These are phyloP conservation scores for Lipomyces yamanashiensis DNA, from an alignment of 805 yeast species.

Conservation along the genomic window DNA sequence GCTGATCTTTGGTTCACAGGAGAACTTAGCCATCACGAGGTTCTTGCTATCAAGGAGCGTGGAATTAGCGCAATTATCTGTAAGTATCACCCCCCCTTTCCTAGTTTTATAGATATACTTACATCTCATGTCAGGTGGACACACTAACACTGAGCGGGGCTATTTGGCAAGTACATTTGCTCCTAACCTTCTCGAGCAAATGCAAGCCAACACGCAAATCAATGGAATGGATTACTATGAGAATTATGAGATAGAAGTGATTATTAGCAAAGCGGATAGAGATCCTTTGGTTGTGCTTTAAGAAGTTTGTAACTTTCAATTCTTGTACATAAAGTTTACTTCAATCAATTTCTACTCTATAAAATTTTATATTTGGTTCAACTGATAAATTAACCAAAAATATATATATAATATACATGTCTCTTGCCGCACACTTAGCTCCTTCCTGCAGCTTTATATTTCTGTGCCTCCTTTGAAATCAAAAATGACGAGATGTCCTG, in stretches of 20 bases:
- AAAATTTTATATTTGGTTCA: too few relatives aligned
- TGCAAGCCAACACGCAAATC: slow-evolving; percentile 37
- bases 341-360: background rate
- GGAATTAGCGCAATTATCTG: slow-evolving; percentile 77
- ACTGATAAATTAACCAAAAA: background rate
- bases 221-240: slow-evolving; percentile 18
- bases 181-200: slow-evolving; percentile 54
- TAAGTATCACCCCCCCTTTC: slow-evolving; percentile 7
- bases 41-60: slow-evolving; percentile 66
- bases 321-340: background rate
- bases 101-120: background rate
- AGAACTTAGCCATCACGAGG: slow-evolving; percentile 93
- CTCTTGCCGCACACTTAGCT: background rate
- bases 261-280: slow-evolving; percentile 56
- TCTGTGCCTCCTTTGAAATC: slow-evolving; percentile 23
- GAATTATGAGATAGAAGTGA: slow-evolving; percentile 40
- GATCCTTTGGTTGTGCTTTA: slow-evolving; percentile 58
- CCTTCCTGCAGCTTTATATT: background rate
- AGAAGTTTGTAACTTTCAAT: background rate
- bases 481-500: slow-evolving; percentile 23
- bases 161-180: slow-evolving; percentile 60
- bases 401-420: background rate
- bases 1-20: slow-evolving; percentile 87
- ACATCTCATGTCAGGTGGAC: slow-evolving; percentile 54
- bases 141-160: slow-evolving; percentile 91